A percentile compares a stretch with the other conserved stretches of the same genome.
These are phyloP conservation scores for Torrubiellomyces zombiae DNA, from an alignment of 2,329 filamentous ascomycete species.

Conservation along the genomic window DNA sequence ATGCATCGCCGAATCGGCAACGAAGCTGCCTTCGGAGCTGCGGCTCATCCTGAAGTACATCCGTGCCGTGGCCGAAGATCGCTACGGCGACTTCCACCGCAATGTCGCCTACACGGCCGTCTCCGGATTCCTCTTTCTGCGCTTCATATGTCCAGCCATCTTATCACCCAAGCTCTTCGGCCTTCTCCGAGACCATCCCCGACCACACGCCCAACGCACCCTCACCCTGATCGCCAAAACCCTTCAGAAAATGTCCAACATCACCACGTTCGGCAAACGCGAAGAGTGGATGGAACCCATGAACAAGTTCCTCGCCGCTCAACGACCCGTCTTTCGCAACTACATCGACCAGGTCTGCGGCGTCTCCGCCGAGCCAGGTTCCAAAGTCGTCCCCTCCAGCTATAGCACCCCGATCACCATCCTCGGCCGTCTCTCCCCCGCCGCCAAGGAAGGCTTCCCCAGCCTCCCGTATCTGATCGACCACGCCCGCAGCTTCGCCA, in stretches of 20 bases:
- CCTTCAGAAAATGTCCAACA: slow-evolving; percentile 76
- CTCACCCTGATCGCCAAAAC: slow-evolving; percentile 87
- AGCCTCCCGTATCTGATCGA: slow-evolving; percentile 89
- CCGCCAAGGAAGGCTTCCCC: slow-evolving; percentile 79
- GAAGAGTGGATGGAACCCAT: slow-evolving; percentile 99
- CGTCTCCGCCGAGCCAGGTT: slow-evolving; percentile 55
- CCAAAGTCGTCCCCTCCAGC: slow-evolving; percentile 53
- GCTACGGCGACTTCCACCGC: slow-evolving; percentile 81
- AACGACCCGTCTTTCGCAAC: slow-evolving; percentile 66
- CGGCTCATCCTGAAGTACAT: slow-evolving; percentile 81
- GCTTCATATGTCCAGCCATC: slow-evolving; percentile 93
- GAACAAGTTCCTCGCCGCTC: slow-evolving; percentile 68
- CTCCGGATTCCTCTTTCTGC: slow-evolving; percentile 82
- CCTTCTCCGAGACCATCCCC: slow-evolving; percentile 66
- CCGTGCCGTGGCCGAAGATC: slow-evolving; percentile 79
- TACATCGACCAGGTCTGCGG: slow-evolving; percentile 79
- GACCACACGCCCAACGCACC: slow-evolving; percentile 66
- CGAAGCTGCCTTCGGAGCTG: slow-evolving; percentile 63
- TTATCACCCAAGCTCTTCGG: slow-evolving; percentile 90
- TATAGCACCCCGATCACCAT: slow-evolving; percentile 92
- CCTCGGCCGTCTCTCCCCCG: slow-evolving; percentile 60
- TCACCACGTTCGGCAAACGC: slow-evolving; percentile 83
- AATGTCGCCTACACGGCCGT: slow-evolving; percentile 88
- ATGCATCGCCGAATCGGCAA: slow-evolving; percentile 59
- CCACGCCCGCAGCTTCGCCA: slow-evolving; percentile 68